Base-by-base conservation (phyloP, 176 grass and related monocot species). In the Melocanna baccifera region DNA sequence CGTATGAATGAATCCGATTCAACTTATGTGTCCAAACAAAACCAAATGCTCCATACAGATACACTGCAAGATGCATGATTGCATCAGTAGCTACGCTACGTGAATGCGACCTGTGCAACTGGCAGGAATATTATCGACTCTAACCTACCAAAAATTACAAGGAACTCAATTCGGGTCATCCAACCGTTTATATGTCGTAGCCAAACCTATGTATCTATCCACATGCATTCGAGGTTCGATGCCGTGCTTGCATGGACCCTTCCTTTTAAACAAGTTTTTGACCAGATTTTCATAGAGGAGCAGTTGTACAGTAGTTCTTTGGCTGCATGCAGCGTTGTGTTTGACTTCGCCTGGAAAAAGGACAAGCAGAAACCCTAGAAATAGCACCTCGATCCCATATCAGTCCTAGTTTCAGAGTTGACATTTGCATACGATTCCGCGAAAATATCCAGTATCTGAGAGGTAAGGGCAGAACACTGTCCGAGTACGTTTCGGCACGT, bases 231-330 rank as follows among this genome's bases (percentile, higher is more conserved):
- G 8, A 56, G 48, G 32, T 14, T 29, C 50, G 9, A 26, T 30
- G 26, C 22, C 22, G 25, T 75, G 56, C 20, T 53, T 16, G 28
- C 48, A 76, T 62, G 69, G 87, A 76, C 83, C 72, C 20, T 37
- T 62, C 76, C 62, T 56, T 78, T 28, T 59, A 61, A 80, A 85
- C 19, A 51, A 78, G 18, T 6, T 81, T 81, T 70, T 81, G 77
- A 77, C 64, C 29, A 65, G 13, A 18, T 75, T 43, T 79, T 47
- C 58, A 6, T 13, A 30, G 1, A 70, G n/a, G 6, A 40, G 47
- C 52, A 34, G 20, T n/a, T n/a, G n/a, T 19, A 2, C 23, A 2
- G 43, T 51, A 56, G 20, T n/a, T n/a, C 16, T 81, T 51, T 25
- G 43, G 70, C 42, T 63, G 59, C 11, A 41, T 29, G 39, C 58